Base-by-base conservation (phyloP, 768 basidiomycete species). In the Tylopilus sp. region DNA sequence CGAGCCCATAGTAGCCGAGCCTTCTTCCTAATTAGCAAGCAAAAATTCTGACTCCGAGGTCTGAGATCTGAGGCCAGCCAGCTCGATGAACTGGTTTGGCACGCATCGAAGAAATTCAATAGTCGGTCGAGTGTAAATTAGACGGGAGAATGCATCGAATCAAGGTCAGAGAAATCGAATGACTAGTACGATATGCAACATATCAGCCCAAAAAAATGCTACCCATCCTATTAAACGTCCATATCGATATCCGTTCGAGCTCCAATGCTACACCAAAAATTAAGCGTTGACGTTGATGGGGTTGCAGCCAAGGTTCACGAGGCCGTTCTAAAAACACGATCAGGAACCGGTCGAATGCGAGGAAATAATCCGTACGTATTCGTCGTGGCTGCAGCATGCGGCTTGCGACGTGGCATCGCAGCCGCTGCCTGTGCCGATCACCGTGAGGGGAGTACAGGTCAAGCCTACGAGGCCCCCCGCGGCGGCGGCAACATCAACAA, bases 361-460 rank as follows among this genome's bases (percentile, higher is more conserved):
- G 14, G n/a, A 19, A 13, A 22, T 24, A 29, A 28, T 10, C 10
- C 40, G 46, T 48, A 56, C 52, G 38, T 26, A 55, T 30, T 46
- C 25, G 26, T 59, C 50, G 21, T 51, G 14, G 41, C 26, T 44
- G 58, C 53, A 61, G 28, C 60, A 62, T 7, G 53, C 51, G 7
- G 50, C 21, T 22, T 21, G 45, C 22, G 52, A 51, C 24, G 33
- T 7, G 9, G 34, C 43, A 11, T 8, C 1, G 45, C 53, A 53
- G n/a, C 53, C 46, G 9, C 13, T 49, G 3, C 59, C 56, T 14
- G 31, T 21, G 25, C 56, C 53, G 2, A 58, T 25, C 10, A 44
- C 49, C 9, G 56, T 22, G 13, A 55, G 7, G 4, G 52, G 33
- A 5, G 45, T 55, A 45, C 60, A 59, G 50, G 17, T 31, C 26